Evolutionary conservation across 2,329 filamentous ascomycete species (phyloP).

Genomic region (Fusarium pseudoanthophilum): DNA sequence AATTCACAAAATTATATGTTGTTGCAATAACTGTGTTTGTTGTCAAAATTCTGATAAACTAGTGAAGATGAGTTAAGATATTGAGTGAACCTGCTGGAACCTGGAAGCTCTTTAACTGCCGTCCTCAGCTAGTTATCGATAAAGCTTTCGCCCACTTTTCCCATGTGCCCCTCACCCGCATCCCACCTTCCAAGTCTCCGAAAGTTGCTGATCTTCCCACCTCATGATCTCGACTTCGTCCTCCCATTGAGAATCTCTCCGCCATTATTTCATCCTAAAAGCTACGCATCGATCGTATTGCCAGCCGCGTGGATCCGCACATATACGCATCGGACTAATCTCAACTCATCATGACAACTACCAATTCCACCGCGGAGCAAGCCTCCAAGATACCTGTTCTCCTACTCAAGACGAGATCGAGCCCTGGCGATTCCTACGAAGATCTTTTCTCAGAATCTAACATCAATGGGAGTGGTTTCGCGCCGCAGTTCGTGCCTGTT

Average conservation of each 20-base stretch:
- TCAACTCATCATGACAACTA: constrained; percentile 17
- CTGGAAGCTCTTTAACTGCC: not conserved
- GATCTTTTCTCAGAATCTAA: constrained; percentile 67
- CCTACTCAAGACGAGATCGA: constrained; percentile 81
- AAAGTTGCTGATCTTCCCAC: constrained; percentile 34
- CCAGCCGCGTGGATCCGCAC: not conserved
- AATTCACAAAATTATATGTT: not conserved
- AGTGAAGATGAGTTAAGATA: not conserved
- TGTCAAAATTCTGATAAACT: not conserved
- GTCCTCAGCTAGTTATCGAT: constrained; percentile 22
- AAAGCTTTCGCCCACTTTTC: constrained; percentile 30
- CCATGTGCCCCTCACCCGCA: constrained; percentile 27
- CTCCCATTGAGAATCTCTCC: not conserved
- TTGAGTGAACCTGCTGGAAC: not conserved
- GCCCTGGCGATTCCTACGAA: constrained; percentile 76
- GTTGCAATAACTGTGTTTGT: not conserved
- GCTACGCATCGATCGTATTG: not conserved
- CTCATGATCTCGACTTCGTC: constrained; percentile 25
- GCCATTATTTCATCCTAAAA: no score
- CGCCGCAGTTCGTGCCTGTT: constrained; percentile 79
- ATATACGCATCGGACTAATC: not conserved
- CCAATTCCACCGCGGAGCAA: constrained; percentile 23
- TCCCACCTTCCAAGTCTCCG: constrained; percentile 25
- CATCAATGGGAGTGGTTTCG: constrained; percentile 57
- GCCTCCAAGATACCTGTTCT: constrained; percentile 62